Evolutionary conservation across 768 basidiomycete species (phyloP).

Genomic region (Amanita pseudoporphyria): DNA sequence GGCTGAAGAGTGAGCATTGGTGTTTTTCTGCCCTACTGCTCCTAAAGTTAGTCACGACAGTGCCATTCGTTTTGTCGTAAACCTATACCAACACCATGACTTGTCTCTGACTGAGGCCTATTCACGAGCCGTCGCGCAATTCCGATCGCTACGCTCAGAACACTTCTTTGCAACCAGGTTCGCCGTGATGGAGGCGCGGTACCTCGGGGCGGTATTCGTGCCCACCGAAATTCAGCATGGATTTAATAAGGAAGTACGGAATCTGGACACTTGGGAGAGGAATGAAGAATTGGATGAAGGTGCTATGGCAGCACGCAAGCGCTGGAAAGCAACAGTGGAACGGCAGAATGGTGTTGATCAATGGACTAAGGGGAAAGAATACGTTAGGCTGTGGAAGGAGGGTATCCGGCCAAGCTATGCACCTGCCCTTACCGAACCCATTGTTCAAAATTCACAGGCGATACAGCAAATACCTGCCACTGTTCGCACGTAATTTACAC

Average conservation of each 20-base stretch:
- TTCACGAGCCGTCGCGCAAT: constrained; percentile 68
- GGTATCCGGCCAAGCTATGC: constrained; percentile 61
- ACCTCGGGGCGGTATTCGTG: constrained; percentile 58
- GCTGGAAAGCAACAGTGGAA: constrained; percentile 65
- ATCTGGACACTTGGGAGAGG: constrained; percentile 49
- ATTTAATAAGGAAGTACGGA: constrained; percentile 52
- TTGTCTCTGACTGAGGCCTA: constrained; percentile 75
- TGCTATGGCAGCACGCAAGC: constrained; percentile 55
- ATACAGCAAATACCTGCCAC: background rate
- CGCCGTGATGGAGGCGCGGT: constrained; percentile 73
- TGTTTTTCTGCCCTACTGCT: constrained; percentile 7
- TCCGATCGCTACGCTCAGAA: constrained; percentile 79
- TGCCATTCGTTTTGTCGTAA: constrained; percentile 69
- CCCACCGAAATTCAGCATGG: constrained; percentile 50
- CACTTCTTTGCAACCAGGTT: constrained; percentile 68
- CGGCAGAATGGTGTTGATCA: constrained; percentile 30
- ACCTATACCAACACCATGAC: constrained; percentile 57
- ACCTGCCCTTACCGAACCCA: constrained; percentile 38
- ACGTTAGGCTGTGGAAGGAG: constrained; percentile 62
- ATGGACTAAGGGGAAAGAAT: constrained; percentile 71
- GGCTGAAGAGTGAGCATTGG: constrained; percentile 75
- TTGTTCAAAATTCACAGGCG: constrained; percentile 9
- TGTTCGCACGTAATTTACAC: background rate
- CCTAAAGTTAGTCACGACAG: constrained; percentile 29
- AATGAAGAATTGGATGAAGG: constrained; percentile 49